Evolutionary conservation across 495 filamentous ascomycete genomes (phyloP).

Genomic region (Rhypophila decipiens): DNA sequence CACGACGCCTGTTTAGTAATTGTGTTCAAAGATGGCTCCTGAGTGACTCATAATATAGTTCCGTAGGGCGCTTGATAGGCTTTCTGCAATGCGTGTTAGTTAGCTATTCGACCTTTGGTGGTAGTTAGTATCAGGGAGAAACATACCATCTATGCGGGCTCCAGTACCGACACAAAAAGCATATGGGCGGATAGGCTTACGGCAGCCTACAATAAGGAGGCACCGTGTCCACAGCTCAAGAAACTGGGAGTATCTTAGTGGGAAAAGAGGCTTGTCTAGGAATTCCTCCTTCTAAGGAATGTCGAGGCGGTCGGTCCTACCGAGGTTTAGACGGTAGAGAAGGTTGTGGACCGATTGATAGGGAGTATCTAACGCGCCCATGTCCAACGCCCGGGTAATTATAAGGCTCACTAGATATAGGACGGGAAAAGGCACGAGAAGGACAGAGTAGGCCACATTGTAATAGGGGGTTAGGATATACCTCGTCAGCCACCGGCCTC

Average conservation of each 20-base stretch:
- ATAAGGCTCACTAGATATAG: constrained; percentile 7
- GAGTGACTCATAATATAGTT: constrained; percentile 8
- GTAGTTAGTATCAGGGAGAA: constrained; percentile 2
- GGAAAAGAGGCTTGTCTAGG: constrained; percentile 9
- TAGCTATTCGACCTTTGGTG: constrained; percentile 1
- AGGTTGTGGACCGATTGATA: constrained; percentile 7
- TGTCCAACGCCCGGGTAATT: constrained; percentile 4
- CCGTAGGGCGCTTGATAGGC: constrained; percentile 10
- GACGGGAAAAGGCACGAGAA: constrained; percentile 8
- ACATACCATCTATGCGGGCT: constrained; percentile 11
- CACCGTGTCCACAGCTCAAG: neutral
- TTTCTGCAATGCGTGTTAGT: constrained; percentile 6
- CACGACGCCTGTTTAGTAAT: constrained; percentile 7
- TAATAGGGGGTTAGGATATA: constrained; percentile 4
- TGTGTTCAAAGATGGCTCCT: constrained; percentile 7
- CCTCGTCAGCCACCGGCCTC: constrained; percentile 7
- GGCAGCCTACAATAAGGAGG: constrained; percentile 6
- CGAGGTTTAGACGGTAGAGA: constrained; percentile 5
- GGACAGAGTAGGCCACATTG: constrained; percentile 8
- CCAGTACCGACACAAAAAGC: constrained; percentile 9
- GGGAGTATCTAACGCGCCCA: constrained; percentile 5
- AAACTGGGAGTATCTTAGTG: constrained; percentile 4
- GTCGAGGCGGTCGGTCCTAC: constrained; percentile 3
- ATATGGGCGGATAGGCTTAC: constrained; percentile 7
- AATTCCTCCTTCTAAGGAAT: constrained; percentile 9